Evolutionary conservation across 768 basidiomycete species (phyloP).

Genomic region (Tephrocybe sp.): DNA sequence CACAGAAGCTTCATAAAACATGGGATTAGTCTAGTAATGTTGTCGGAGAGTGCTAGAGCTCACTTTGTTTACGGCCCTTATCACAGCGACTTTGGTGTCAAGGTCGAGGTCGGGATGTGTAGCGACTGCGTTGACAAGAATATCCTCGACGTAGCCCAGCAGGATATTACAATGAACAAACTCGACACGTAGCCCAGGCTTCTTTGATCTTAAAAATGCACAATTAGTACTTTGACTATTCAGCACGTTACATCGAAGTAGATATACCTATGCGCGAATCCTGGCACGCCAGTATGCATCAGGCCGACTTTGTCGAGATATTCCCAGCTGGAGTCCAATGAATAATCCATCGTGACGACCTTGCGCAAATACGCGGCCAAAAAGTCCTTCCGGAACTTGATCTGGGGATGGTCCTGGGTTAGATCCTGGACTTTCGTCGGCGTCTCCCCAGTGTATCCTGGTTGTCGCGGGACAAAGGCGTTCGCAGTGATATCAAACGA

Average conservation of each 20-base stretch:
- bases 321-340: constrained; percentile 40
- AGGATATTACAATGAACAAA: constrained; percentile 39
- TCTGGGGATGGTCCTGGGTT: constrained; percentile 41
- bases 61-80: constrained; percentile 46
- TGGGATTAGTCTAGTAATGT: background rate
- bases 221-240: background rate
- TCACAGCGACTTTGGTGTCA: constrained; percentile 38
- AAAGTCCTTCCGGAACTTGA: constrained; percentile 46
- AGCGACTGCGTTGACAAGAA: constrained; percentile 41
- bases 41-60: background rate
- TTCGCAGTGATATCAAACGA: constrained; percentile 44
- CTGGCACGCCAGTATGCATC: constrained; percentile 48
- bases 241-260: too few species aligned
- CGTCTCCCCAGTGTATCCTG: constrained; percentile 40
- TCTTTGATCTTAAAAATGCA: constrained; percentile 19
- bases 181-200: constrained; percentile 36
- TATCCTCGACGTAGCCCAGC: constrained; percentile 46
- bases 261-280: constrained; percentile 41
- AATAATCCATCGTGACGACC: constrained; percentile 46
- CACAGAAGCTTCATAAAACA: constrained; percentile 36
- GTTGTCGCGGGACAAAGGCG: constrained; percentile 35
- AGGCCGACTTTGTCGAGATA: constrained; percentile 48
- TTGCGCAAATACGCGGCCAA: constrained; percentile 32
- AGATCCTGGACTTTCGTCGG: constrained; percentile 40
- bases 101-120: constrained; percentile 36